Conservation (phyloP, 2,329 filamentous ascomycete genomes). For the Hyphodiscus sp. region DNA sequence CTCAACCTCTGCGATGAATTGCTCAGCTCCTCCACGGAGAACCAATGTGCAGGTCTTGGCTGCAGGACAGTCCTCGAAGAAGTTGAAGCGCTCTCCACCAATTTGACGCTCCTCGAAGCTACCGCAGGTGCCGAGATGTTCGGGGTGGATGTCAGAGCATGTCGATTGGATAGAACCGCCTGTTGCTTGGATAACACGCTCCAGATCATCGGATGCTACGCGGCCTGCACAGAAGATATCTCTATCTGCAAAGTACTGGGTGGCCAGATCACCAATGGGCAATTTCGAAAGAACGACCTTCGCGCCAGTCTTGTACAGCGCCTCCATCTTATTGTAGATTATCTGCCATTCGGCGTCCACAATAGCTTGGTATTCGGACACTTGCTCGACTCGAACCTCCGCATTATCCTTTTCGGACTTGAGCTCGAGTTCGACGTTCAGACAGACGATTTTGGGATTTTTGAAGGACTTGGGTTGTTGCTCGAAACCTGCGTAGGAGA, state of each 20-base stretch:
- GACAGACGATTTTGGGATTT: conserved; percentile 91
- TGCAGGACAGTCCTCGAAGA: conserved; percentile 92
- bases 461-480: conserved; percentile 96
- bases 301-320: conserved; percentile 84
- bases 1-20: conserved; percentile 98
- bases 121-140: conserved; percentile 88
- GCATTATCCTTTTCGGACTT: conserved; percentile 99
- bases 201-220: conserved; percentile 85
- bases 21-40: conserved; percentile 91
- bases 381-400: conserved; percentile 95
- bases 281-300: conserved; percentile 97
- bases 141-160: conserved; percentile 85
- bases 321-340: conserved; percentile 98
- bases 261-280: conserved; percentile 94
- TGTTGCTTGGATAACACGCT: conserved; percentile 91
- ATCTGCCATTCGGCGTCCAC: conserved; percentile 99
- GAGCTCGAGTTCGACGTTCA: conserved; percentile 96
- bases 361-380: conserved; percentile 98
- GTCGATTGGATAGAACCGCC: conserved; percentile 91
- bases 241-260: conserved; percentile 95
- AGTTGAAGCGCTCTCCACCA: conserved; percentile 94
- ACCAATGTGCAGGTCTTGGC: conserved; percentile 97
- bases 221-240: conserved; percentile 98
- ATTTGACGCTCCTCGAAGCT: conserved; percentile 94
- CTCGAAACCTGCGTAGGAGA: conserved; percentile 97